Evolutionary conservation across 1,139 yeast genomes (phyloP).

Genomic region (Sugiyamaella neomexicana): DNA sequence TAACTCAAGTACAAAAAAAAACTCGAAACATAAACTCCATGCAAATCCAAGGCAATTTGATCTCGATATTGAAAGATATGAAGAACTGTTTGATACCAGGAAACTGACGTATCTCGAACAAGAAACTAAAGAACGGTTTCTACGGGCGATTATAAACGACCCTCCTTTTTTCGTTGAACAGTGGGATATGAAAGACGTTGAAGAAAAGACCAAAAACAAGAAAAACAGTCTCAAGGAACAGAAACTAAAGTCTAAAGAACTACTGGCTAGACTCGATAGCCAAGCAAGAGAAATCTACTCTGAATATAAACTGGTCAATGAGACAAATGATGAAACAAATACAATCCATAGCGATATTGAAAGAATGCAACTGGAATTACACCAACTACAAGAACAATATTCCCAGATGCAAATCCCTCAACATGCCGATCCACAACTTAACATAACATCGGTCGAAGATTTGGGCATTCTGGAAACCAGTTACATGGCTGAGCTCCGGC

Average conservation of each 20-base stretch:
- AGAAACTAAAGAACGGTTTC: constrained; percentile 64
- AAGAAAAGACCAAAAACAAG: constrained; percentile 34
- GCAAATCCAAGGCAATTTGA: constrained; percentile 32
- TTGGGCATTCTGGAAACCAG: constrained; percentile 25
- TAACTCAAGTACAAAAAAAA: constrained; percentile 4
- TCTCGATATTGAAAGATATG: constrained; percentile 33
- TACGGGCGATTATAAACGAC: constrained; percentile 45
- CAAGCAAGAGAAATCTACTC: constrained; percentile 19
- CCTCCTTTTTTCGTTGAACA: constrained; percentile 39
- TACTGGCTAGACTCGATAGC: constrained; percentile 16
- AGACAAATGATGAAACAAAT: constrained; percentile 16
- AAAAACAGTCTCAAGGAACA: constrained; percentile 35
- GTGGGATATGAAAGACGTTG: constrained; percentile 37
- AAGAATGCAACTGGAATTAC: constrained; percentile 34
- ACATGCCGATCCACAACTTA: constrained; percentile 32
- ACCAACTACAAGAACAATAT: constrained; percentile 25
- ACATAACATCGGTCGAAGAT: constrained; percentile 31
- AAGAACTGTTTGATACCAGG: constrained; percentile 50
- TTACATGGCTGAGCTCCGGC: constrained; percentile 18
- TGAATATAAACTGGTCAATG: constrained; percentile 21
- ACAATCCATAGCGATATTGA: constrained; percentile 30
- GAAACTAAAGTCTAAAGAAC: constrained; percentile 16
- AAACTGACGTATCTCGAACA: constrained; percentile 66
- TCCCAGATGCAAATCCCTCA: constrained; percentile 27
- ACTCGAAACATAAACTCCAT: constrained; percentile 21